Percentiles rank a stretch among this genome's conserved stretches.
phyloP scores from a whole-genome alignment of 1,284 basidiomycete species.

The Pyrrhoderma lamaoense region DNA sequence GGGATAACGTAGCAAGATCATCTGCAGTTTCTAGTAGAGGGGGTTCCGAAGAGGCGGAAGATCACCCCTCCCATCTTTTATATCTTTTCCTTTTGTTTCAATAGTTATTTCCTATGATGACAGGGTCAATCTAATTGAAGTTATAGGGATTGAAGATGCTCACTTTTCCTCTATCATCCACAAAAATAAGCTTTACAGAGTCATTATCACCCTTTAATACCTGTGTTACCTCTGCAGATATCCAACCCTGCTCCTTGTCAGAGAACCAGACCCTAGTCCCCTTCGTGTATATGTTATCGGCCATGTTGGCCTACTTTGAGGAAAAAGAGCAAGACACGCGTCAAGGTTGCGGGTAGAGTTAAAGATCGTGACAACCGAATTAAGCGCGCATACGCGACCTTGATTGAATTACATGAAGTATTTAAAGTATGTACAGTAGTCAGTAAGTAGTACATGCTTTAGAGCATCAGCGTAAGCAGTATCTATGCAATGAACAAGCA shows the following conservation, averaged over 20 bases:
- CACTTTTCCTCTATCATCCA: constrained; percentile 86
- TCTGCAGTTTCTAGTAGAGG: constrained; percentile 95
- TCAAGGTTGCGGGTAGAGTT: neutral
- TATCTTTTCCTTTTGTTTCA: constrained; percentile 71
- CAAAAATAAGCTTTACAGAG: constrained; percentile 68
- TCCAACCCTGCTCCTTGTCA: constrained; percentile 90
- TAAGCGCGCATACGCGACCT: too few relatives aligned
- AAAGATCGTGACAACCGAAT: neutral
- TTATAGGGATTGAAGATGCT: constrained; percentile 13
- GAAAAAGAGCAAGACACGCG: constrained; percentile 2
- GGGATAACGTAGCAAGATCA: constrained; percentile 95
- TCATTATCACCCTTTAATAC: constrained; percentile 58
- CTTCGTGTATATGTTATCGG: constrained; percentile 81
- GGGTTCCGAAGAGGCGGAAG: constrained; percentile 96
- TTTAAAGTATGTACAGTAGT: too few relatives aligned
- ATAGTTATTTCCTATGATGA: constrained; percentile 60
- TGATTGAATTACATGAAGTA: too few relatives aligned
- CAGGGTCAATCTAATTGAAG: constrained; percentile 13
- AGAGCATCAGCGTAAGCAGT: too few relatives aligned
- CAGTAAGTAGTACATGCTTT: too few relatives aligned
- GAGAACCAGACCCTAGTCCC: constrained; percentile 84
- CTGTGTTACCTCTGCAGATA: constrained; percentile 76
- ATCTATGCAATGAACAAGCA: too few relatives aligned
- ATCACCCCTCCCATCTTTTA: constrained; percentile 64
- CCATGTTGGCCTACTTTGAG: constrained; percentile 40